These are phyloP conservation scores for Borovskyia barvae DNA, from an alignment of 208 protist genomes.

Conservation along the genomic window DNA sequence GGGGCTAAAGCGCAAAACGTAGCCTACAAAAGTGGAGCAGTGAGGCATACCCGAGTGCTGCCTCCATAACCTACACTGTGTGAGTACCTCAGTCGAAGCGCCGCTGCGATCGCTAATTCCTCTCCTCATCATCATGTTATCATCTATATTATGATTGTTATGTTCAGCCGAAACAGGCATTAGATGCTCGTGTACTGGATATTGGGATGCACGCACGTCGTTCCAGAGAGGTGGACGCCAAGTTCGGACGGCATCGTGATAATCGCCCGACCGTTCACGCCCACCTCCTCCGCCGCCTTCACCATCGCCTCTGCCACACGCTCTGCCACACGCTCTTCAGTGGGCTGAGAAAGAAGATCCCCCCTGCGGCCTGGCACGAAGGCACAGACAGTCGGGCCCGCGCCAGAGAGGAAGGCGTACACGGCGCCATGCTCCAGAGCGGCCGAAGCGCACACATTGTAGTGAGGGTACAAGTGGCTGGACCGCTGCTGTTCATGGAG, in stretches of 20 bases:
- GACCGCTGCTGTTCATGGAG: constrained; percentile 88
- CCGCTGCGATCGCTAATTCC: too few species aligned
- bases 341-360: constrained; percentile 54
- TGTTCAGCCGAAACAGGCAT: too few species aligned
- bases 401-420: constrained; percentile 81
- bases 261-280: constrained; percentile 62
- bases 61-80: too few species aligned
- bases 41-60: too few species aligned
- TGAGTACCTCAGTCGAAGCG: too few species aligned
- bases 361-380: constrained; percentile 61
- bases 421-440: constrained; percentile 60
- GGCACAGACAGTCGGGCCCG: constrained; percentile 78
- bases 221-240: constrained; percentile 68
- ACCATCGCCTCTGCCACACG: constrained; percentile 77
- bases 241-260: constrained; percentile 81
- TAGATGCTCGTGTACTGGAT: constrained; percentile 37
- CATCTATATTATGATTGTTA: too few species aligned
- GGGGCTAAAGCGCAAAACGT: too few species aligned
- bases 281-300: constrained; percentile 44
- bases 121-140: too few species aligned
- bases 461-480: constrained; percentile 73
- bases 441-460: constrained; percentile 57
- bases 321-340: constrained; percentile 52
- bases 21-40: too few species aligned
- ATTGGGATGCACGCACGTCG: constrained; percentile 30